Evolutionary conservation across 1,284 basidiomycete genomes (phyloP).

Genomic region (Grifola frondosa): DNA sequence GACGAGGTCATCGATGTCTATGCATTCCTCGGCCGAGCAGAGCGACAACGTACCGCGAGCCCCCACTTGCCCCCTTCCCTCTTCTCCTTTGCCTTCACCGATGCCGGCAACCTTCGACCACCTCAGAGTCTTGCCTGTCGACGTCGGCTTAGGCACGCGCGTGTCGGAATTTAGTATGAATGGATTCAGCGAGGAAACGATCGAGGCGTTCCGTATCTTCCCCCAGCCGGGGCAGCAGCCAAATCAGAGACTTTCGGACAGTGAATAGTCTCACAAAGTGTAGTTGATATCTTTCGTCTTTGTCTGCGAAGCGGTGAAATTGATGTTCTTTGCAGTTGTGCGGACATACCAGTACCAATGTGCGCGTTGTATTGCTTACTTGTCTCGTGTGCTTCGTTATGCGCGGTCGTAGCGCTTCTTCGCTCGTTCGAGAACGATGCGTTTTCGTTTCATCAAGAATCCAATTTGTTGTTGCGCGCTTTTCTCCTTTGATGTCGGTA

Average conservation of each 20-base stretch:
- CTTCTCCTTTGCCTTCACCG: slow-evolving; percentile 25
- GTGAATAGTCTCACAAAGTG: too few species aligned
- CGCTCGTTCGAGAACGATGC: slow-evolving; percentile 17
- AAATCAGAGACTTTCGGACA: too few species aligned
- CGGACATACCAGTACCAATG: not conserved
- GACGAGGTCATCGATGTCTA: not conserved
- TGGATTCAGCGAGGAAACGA: too few species aligned
- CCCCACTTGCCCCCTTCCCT: slow-evolving; percentile 28
- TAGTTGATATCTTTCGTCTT: not conserved
- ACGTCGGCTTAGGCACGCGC: too few species aligned
- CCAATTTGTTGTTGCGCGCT: not conserved
- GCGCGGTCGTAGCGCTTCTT: slow-evolving; percentile 15
- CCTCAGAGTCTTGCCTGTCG: slow-evolving; percentile 5
- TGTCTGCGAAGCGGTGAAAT: slow-evolving; percentile 1
- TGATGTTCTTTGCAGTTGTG: not conserved
- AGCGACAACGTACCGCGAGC: slow-evolving; percentile 22
- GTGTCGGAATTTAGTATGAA: too few species aligned
- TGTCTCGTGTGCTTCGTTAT: not conserved
- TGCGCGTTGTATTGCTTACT: not conserved
- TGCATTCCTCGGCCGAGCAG: slow-evolving; percentile 1
- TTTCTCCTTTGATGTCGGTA: not conserved
- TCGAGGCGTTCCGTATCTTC: too few species aligned
- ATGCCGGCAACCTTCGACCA: slow-evolving; percentile 14
- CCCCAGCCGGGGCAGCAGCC: too few species aligned
- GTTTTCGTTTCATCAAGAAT: too few species aligned